phyloP scores from a whole-genome alignment of 2,329 filamentous ascomycete genomes.

The Aspergillus sp. region DNA sequence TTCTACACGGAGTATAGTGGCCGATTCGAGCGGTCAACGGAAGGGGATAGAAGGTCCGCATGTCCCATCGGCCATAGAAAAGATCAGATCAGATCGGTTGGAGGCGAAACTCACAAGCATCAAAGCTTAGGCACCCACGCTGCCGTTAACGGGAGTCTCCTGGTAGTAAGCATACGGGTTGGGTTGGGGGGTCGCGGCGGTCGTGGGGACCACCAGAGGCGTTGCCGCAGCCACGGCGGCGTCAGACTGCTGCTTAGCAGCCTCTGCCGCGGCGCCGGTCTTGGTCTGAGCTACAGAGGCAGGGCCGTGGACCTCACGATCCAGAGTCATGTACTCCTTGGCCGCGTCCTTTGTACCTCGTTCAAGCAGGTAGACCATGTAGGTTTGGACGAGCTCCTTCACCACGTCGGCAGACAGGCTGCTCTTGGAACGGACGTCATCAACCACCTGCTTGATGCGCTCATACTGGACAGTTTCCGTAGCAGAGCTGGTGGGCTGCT shows the following conservation, averaged over 20 bases:
- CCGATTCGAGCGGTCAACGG: slow-evolving; percentile 10
- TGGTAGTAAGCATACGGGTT: slow-evolving; percentile 34
- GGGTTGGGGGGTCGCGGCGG: slow-evolving; percentile 18
- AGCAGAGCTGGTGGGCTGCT: slow-evolving; percentile 69
- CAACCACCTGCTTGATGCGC: slow-evolving; percentile 77
- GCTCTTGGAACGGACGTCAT: slow-evolving; percentile 71
- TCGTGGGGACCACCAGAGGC: slow-evolving; percentile 6
- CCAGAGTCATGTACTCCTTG: slow-evolving; percentile 79
- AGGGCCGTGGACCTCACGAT: slow-evolving; percentile 79
- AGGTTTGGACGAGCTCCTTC: slow-evolving; percentile 73
- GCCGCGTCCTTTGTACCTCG: slow-evolving; percentile 79
- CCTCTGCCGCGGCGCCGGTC: slow-evolving; percentile 23
- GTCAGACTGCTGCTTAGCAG: background rate
- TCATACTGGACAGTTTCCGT: slow-evolving; percentile 65
- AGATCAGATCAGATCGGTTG: background rate
- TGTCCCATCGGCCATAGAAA: slow-evolving; percentile 2
- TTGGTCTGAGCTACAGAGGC: slow-evolving; percentile 38
- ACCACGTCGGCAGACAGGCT: slow-evolving; percentile 66
- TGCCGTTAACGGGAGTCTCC: slow-evolving; percentile 30
- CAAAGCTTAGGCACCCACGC: slow-evolving; percentile 13
- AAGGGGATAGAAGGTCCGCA: slow-evolving; percentile 8
- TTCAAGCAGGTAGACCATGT: slow-evolving; percentile 81
- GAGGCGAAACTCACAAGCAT: background rate
- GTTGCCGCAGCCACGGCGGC: slow-evolving; percentile 1
- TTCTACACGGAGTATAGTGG: slow-evolving; percentile 21